Conservation (phyloP, 73 alveolate genomes). For the Tetrahymena thermophila region DNA sequence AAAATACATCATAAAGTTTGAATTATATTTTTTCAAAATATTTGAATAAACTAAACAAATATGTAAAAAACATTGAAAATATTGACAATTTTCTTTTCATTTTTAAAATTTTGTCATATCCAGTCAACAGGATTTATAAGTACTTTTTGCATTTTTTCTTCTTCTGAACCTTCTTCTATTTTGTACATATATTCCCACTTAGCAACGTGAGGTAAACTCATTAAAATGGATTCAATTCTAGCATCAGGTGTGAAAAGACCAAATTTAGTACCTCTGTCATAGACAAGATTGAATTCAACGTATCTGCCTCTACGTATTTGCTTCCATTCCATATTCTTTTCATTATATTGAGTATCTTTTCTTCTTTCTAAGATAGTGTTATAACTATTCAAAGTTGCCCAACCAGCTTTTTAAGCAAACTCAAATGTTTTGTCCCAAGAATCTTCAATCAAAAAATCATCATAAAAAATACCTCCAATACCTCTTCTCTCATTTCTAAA, state of each 20-base stretch:
- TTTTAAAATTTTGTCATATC: constrained; percentile 9
- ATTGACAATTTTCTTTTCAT: no score
- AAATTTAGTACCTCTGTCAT: constrained; percentile 85
- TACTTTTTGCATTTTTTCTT: constrained; percentile 56
- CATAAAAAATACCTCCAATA: constrained; percentile 84
- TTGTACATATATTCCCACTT: constrained; percentile 68
- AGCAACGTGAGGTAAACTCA: constrained; percentile 69
- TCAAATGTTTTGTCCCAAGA: constrained; percentile 40
- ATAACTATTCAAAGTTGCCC: constrained; percentile 38
- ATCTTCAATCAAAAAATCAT: constrained; percentile 54
- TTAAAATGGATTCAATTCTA: constrained; percentile 69
- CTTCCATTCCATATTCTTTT: constrained; percentile 64
- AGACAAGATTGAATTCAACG: constrained; percentile 77
- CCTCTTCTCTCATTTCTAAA: constrained; percentile 78
- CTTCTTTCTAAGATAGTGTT: constrained; percentile 44
- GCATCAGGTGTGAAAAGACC: constrained; percentile 79
- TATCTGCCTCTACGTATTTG: constrained; percentile 75
- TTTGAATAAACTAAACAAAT: no score
- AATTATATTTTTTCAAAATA: no score
- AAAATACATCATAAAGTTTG: no score
- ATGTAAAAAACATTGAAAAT: no score
- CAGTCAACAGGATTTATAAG: constrained; percentile 69
- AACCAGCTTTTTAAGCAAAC: constrained; percentile 14
- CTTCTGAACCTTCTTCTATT: constrained; percentile 55
- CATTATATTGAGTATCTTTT: constrained; percentile 37